Base-by-base conservation (phyloP, 108 stramenopile species). In the Parietichytrium sp. region DNA sequence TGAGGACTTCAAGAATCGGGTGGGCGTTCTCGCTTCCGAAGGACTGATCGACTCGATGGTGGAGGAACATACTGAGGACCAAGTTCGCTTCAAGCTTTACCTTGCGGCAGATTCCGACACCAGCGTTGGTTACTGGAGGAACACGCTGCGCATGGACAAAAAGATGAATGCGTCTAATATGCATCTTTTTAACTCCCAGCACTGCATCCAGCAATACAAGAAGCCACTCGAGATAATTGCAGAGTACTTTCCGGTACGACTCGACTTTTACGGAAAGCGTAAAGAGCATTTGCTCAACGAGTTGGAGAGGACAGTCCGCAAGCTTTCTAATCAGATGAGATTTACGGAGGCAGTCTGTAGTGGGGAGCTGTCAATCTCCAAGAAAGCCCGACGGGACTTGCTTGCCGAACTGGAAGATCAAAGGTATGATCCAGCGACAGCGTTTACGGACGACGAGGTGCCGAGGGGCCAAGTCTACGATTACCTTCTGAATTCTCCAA, bases 51-150 rank as follows among this genome's bases (percentile, higher is more conserved):
- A 85, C 6, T 83, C 81, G 42, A 93, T 95, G 53, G 48, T 83
- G 4, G 94, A 97, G 84, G 86, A 95, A 54, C 93, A 95, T 80
- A 94, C 94, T 54, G 93, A 95, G 23, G 87, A 91, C 25, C 81
- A 88, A 29, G 93, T 95, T 4, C 87, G 87, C 16, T 95, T 96
- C 82, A 84, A 61, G 42, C 82, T 97, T 3, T 85, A 84, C 45
- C 26, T 92, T 29, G 78, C 84, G 4, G 86, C 83, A 12, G 83
- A 92, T 79, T 85, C 93, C 8, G 45, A 92, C 80, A 30, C 51
- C 23, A 45, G 85, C 51, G 80, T 91, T 27, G 50, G 33, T 26
- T 90, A 87, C 8, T 85, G 93, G 16, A 86, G 90, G 55, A 90
- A 91, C 61, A 49, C 77, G 4, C 92, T 96, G 77, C 91, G 88